Evolutionary conservation across 2,329 filamentous ascomycete genomes (phyloP), one percentile per base, ranked within the genome.

Genomic region (Cladosporium sp.): DNA sequence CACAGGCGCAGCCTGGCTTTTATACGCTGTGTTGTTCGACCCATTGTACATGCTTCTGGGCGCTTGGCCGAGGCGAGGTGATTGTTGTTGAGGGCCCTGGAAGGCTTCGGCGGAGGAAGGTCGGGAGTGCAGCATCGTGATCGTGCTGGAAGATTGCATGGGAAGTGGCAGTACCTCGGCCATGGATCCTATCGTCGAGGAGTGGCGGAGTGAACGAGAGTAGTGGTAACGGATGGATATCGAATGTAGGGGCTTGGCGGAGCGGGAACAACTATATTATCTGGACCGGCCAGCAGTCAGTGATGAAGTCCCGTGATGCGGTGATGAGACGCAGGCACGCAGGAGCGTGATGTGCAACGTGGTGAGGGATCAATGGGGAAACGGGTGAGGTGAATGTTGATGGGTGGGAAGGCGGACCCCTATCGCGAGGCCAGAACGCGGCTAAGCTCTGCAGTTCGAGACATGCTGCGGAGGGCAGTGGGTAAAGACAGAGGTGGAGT

Each of bases 141-240:
- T 82, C 74, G 81, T 77, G 73, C 76, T 78, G 72, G 80, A 74
- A 66, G 79, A 77, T 75, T 80, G 79, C 71, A 81, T 77, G 73
- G 81, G 79, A 69, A 80, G 81, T 73, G 81, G 76, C 70, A 84
- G 80, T 81, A 79, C 78, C 71, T 79, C 77, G 72, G 78, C 78
- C 78, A 79, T 79, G 59, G 59, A 34, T 15, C 72, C 70, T 66
- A 70, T 66, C 70, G 70, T 69, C 59, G 59, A 70, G 66, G 65
- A 54, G 64, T 65, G 49, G 36, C 64, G 57, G 28, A 44, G 62
- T 65, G 60, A 57, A 64, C 64, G 65, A 68, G 63, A 54, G 64
- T 63, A 47, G 51, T 64, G 62, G 52, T 64, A 54, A 61, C 65
- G 60, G 51, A 65, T 61, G 62, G 51, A 65, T 64, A 64, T 65